A percentile compares a stretch with the other conserved stretches of the same genome.
These are phyloP conservation scores for Claviceps sorghi DNA, from an alignment of 2,329 filamentous ascomycete species.

Conservation along the genomic window DNA sequence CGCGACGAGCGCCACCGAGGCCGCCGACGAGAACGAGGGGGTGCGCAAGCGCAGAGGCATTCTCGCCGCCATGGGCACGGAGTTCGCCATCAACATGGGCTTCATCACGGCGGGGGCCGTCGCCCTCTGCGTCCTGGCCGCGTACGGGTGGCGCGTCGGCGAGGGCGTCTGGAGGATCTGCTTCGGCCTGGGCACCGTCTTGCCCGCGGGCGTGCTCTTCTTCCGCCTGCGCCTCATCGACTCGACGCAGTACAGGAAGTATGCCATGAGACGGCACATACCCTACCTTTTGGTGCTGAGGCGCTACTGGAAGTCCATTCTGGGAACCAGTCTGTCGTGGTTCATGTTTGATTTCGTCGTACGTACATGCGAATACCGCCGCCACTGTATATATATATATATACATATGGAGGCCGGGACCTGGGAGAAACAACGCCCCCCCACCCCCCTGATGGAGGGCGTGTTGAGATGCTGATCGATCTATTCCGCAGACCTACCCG, in stretches of 20 bases:
- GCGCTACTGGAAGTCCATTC: slow-evolving; percentile 29
- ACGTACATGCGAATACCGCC: not conserved
- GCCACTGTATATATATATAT: too few relatives aligned
- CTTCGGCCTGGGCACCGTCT: slow-evolving; percentile 11
- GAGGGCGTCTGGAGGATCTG: slow-evolving; percentile 26
- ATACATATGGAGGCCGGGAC: too few relatives aligned
- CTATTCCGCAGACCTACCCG: slow-evolving; percentile 9
- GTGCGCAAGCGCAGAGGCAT: slow-evolving; percentile 16
- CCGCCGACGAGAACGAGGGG: slow-evolving; percentile 13
- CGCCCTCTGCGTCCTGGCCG: slow-evolving; percentile 29
- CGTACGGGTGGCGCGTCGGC: slow-evolving; percentile 3
- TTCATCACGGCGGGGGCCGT: slow-evolving; percentile 27
- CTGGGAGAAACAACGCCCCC: too few relatives aligned
- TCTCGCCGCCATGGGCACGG: slow-evolving; percentile 21
- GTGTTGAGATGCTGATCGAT: not conserved
- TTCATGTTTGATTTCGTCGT: slow-evolving; percentile 24
- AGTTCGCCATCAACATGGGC: slow-evolving; percentile 19
- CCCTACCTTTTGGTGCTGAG: slow-evolving; percentile 13
- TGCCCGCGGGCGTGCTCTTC: slow-evolving; percentile 36
- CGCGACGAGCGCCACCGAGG: slow-evolving; percentile 15
- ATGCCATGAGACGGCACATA: slow-evolving; percentile 14
- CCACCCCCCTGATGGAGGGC: too few relatives aligned
- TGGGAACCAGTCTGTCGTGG: slow-evolving; percentile 37
- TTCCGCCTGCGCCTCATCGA: slow-evolving; percentile 37
- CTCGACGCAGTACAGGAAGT: slow-evolving; percentile 25